Evolutionary conservation across 495 filamentous ascomycete species (phyloP).

Genomic region (Penicillium paradoxum): DNA sequence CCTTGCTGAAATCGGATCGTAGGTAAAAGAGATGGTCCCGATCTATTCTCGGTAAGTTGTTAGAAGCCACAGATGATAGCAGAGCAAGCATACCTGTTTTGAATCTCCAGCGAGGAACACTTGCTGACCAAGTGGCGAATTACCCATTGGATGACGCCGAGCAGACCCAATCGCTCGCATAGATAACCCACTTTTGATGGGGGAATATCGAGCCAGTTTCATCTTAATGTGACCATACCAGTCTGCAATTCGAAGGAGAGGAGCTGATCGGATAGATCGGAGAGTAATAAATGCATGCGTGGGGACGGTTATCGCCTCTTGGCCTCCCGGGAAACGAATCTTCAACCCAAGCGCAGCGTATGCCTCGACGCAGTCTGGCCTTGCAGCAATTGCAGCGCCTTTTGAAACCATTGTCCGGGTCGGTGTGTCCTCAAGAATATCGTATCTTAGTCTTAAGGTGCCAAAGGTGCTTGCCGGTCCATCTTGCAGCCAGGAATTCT

Average conservation of each 20-base stretch:
- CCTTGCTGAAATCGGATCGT: neutral
- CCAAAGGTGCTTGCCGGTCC: conserved; percentile 2
- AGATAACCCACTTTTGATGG: neutral
- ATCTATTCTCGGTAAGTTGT: neutral
- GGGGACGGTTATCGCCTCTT: conserved; percentile 7
- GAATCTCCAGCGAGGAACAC: neutral
- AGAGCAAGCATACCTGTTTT: conserved; percentile 1
- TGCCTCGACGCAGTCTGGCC: neutral
- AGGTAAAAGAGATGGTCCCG: neutral
- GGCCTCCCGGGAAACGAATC: conserved; percentile 3
- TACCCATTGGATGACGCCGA: neutral
- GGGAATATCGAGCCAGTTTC: neutral
- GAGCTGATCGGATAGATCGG: neutral
- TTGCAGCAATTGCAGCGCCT: neutral
- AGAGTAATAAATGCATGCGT: conserved; percentile 5
- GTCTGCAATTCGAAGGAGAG: neutral
- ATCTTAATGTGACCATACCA: neutral
- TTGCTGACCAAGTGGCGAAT: neutral
- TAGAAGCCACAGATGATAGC: neutral
- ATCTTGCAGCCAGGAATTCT: conserved; percentile 6
- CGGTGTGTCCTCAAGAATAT: conserved; percentile 2
- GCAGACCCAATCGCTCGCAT: neutral
- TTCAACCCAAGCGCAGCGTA: conserved; percentile 4
- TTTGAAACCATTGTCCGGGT: neutral
- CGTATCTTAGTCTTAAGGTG: conserved; percentile 3